These are phyloP conservation scores for Penicillium nucicola DNA, from an alignment of 495 filamentous ascomycete genomes.

Conservation along the genomic window DNA sequence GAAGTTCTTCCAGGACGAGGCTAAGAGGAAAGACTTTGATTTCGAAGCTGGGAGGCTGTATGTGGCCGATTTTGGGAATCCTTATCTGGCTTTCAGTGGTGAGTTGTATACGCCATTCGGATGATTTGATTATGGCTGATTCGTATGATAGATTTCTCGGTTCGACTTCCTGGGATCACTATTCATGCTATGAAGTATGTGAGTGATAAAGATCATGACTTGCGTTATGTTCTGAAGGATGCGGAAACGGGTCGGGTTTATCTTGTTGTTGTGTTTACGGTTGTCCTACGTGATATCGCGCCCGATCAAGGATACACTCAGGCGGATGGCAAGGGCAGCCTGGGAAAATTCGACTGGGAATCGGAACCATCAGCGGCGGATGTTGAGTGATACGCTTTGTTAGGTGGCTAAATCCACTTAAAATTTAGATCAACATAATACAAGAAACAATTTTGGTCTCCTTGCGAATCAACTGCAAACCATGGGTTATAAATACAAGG, in stretches of 20 bases:
- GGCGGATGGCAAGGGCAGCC: conserved; percentile 6
- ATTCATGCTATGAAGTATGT: conserved; percentile 77
- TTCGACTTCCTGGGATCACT: conserved; percentile 75
- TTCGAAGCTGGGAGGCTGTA: conserved; percentile 65
- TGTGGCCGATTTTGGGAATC: conserved; percentile 82
- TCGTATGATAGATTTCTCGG: conserved; percentile 57
- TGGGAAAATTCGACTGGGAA: conserved; percentile 28
- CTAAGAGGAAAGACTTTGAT: conserved; percentile 44
- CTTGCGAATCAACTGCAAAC: conserved; percentile 1
- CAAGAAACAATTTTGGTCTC: not conserved
- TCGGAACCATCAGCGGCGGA: conserved; percentile 16
- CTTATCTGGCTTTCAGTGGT: conserved; percentile 84
- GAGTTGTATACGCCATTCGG: conserved; percentile 14
- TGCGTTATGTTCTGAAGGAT: conserved; percentile 88
- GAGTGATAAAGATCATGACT: conserved; percentile 71
- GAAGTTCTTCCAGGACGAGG: conserved; percentile 59
- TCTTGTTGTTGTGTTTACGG: conserved; percentile 74
- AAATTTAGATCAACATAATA: not conserved
- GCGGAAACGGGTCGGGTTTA: conserved; percentile 64
- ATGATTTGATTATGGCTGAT: not conserved
- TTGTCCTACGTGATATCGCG: conserved; percentile 41
- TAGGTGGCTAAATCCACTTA: not conserved
- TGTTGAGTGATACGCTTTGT: conserved; percentile 15
- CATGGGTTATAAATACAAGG: conserved; percentile 15
- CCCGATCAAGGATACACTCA: conserved; percentile 7